Base-by-base conservation (phyloP, 2,329 filamentous ascomycete species). In the Amesomyces nigricolor region DNA sequence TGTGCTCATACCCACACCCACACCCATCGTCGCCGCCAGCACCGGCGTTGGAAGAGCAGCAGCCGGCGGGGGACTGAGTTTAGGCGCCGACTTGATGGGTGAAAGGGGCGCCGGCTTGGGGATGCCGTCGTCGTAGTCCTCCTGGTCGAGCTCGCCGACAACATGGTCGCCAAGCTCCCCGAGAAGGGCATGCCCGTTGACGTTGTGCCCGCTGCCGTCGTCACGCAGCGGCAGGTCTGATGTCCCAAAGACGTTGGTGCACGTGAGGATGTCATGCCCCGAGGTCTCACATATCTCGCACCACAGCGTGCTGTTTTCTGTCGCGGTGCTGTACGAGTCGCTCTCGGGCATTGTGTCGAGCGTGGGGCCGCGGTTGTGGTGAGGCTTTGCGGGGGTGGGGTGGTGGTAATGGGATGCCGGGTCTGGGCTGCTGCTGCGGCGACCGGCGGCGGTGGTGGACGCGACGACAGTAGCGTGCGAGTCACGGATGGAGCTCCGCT, bases 211-310 rank as follows among this genome's bases (percentile, higher is more conserved):
- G 22, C 22, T 6, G 32, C 9, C 32, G 11, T 9, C 9, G 11
- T 35, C 9, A 7, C 38, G 60, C 62, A 46, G 65, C 61, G 45
- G 62, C 52, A 42, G 57, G 42, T 68, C 74, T 7, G 22, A 26
- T 6, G 74, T 68, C 2, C 79, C 84, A 70, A 89, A 92, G 85
- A 96, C 94, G 70, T 90, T 92, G 51, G 88, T 91, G 77, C 92
- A 97, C 19, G 89, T 95, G 54, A 97, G 77, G 58, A 97, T 96
- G 65, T 97, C 92, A 67, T 97, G 92, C 14, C 92, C 91, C 46
- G 83, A 80, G 35, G 88, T 89, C 74, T 96, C 91, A 73, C 92
- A 97, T 59, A 97, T 94, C 73, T 97, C 94, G 72, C 92, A 97
- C 88, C 89, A 95, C 60, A 91, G 79, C 14, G 79, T 82, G 68